Evolutionary conservation across 345 rosid genomes (phyloP), one percentile per base, ranked within the genome.

Genomic region (Rhodomyrtus tomentosa): DNA sequence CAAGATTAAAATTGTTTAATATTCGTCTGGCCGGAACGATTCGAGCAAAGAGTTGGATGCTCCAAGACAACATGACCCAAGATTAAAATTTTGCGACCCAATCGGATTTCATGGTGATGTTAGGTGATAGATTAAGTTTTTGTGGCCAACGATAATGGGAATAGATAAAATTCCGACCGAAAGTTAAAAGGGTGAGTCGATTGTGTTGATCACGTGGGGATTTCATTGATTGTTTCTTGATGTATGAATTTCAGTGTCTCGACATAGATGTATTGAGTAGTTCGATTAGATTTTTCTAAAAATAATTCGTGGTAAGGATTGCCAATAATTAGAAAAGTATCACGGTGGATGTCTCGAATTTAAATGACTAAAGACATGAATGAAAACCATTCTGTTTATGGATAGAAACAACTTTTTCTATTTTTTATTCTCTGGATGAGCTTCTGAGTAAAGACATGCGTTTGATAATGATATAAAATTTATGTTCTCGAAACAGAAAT

Each of bases 361-460:
- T 32, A 12, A 62, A 16, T 4, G 42, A 32, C 74, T 62, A 16
- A 62, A 12, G 14, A 4, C 14, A 4, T 14, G 1, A 49, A 49
- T 3, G 13, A 0, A 3, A 11, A 49, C 14, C 50, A 11, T 10
- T 11, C 50, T 49, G 4, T 49, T 49, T 49, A 0, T 11, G 50
- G 3, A 0, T 14, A 13, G 2, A 48, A 48, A 10, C 2, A 48
- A 10, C 2, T 48, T 48, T 48, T 9, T 48, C 50, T 48, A 48
- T 48, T 48, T 40, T 42, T 48, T 9, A 48, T 48, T 48, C 50
- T 8, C 12, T 2, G 2, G 1, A 49, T 3, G 4, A 49, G 13
- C 11, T 49, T 10, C 8, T 49, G 0, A 10, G 14, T 1, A 10
- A 4, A 10, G 13, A 11, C 50, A 3, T 0, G 2, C 13, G 3